phyloP scores from a whole-genome alignment of 257 asterid species.

The Sherardia arvensis region DNA sequence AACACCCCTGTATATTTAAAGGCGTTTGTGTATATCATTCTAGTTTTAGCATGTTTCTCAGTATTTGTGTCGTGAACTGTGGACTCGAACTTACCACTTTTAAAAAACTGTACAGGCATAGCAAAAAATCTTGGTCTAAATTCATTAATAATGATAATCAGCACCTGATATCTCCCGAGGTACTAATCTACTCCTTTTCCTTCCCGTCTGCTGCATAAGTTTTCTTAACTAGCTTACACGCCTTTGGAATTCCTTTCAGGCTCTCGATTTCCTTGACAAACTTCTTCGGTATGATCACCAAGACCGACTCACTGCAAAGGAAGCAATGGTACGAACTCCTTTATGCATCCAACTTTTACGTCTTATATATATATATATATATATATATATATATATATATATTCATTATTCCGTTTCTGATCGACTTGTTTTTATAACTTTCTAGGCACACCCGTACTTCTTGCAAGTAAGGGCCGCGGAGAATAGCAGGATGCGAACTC shows the following conservation, averaged over 20 bases:
- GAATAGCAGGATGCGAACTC: slow-evolving; percentile 22
- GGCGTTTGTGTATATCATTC: not conserved
- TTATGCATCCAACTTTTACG: not conserved
- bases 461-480: slow-evolving; percentile 27
- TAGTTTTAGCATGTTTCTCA: too few species aligned
- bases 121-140: slow-evolving; percentile 92
- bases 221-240: not conserved
- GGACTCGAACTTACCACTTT: not conserved
- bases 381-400: too few species aligned
- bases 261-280: slow-evolving; percentile 84
- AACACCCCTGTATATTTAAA: not conserved
- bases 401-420: too few species aligned
- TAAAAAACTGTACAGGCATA: slow-evolving; percentile 46
- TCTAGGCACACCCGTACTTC: slow-evolving; percentile 11
- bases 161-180: slow-evolving; percentile 92
- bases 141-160: slow-evolving; percentile 75
- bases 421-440: not conserved
- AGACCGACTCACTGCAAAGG: slow-evolving; percentile 86
- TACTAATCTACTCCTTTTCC: slow-evolving; percentile 7
- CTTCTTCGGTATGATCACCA: slow-evolving; percentile 94
- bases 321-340: slow-evolving; percentile 61
- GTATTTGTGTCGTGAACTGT: too few species aligned
- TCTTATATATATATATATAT: too few species aligned
- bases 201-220: not conserved
- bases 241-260: slow-evolving; percentile 24